Base-by-base conservation (phyloP, 2,329 filamentous ascomycete species). In the Exophiala sp. region DNA sequence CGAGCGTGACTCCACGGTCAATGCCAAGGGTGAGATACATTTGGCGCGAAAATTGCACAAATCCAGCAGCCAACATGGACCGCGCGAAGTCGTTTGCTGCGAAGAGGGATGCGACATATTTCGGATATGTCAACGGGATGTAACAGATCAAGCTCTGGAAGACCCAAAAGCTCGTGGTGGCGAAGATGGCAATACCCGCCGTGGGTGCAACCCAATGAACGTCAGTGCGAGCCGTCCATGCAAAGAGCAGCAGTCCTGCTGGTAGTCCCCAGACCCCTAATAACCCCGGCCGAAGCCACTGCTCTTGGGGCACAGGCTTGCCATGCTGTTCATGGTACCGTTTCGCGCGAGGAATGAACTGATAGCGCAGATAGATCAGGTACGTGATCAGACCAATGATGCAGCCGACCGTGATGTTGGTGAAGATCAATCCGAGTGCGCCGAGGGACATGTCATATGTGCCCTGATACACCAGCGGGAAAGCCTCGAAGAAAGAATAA, bases 401-500 rank as follows among this genome's bases (percentile, higher is more conserved):
- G 59, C 76, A 80, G 6, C 77, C 70, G 19, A 82, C 71, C 27
- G 80, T 67, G 58, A 83, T 72, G 55, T 75, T 77, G 39, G 80
- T 68, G 69, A 84, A 84, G 42, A 81, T 73, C 7, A 83, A 72
- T 22, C 80, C 79, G 57, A 78, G 67, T 53, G 79, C 63, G 22
- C 79, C 79, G 1, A 77, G 64, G 46, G 70, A 74, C 74, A 85
- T 82, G 60, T 68, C 63, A 65, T 85, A 85, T 59, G 74, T 68
- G 34, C 71, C 71, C 1, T 73, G 73, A 62, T 81, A 85, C 47
- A 85, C 79, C 9, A 82, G 68, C 1, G 81, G 80, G 64, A 85
- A 84, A n/a, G 77, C 77, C 59, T 84, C 81, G 61, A 85, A 85
- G 66, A 76, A 84, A 11, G 69, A 69, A 54, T 76, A 77, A 47